A percentile compares a stretch with the other conserved stretches of the same genome.
phyloP scores from a whole-genome alignment of 495 filamentous ascomycete genomes.

The Penicillium parvum region DNA sequence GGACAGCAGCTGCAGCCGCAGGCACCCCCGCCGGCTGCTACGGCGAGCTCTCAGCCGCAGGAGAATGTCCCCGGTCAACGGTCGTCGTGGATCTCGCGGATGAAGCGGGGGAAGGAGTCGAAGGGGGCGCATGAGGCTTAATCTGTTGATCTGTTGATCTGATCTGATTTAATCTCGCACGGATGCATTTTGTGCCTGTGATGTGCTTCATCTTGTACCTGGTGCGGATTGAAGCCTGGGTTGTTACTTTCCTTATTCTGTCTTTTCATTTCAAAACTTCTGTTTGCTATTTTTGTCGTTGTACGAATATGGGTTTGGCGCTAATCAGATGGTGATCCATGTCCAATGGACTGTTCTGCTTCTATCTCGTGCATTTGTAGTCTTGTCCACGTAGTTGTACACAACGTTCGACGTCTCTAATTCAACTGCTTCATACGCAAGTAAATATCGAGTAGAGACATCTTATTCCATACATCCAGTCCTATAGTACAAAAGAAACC shows the following conservation, averaged over 20 bases:
- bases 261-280: background rate
- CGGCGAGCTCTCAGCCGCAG: background rate
- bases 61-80: background rate
- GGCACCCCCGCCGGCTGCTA: background rate
- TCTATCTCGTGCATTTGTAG: too few relatives aligned
- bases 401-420: too few relatives aligned
- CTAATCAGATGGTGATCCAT: background rate
- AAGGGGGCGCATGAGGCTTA: constrained; percentile 8
- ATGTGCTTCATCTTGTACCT: too few relatives aligned
- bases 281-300: background rate
- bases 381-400: too few relatives aligned
- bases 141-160: background rate
- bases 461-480: too few relatives aligned
- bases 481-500: background rate
- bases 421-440: too few relatives aligned
- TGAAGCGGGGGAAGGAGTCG: constrained; percentile 11
- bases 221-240: too few relatives aligned
- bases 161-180: too few relatives aligned
- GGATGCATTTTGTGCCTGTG: too few relatives aligned
- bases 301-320: background rate
- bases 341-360: background rate
- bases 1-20: constrained; percentile 9
- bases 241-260: too few relatives aligned
- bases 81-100: constrained; percentile 9
- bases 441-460: too few relatives aligned